Evolutionary conservation across 805 yeast species (phyloP).

Genomic region (Ogataea angusta): DNA sequence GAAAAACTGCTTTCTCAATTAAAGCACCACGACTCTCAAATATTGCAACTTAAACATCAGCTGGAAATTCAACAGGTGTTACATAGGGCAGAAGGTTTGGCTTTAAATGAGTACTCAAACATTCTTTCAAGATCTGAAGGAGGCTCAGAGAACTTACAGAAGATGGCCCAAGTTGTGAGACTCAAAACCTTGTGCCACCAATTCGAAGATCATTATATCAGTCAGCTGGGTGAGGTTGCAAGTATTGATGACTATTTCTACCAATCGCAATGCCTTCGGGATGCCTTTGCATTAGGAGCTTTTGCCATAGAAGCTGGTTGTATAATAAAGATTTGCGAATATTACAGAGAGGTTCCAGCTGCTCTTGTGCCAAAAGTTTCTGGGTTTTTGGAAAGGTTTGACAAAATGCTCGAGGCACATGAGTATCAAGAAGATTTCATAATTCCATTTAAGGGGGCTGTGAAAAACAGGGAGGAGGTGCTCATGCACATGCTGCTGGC

Average conservation of each 20-base stretch:
- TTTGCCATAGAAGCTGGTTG: slow-evolving; percentile 4
- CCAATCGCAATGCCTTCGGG: slow-evolving; percentile 4
- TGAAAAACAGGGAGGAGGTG: slow-evolving; percentile 5
- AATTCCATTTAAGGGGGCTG: slow-evolving; percentile 4
- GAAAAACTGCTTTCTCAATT: slow-evolving; percentile 7
- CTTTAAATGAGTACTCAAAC: slow-evolving; percentile 9
- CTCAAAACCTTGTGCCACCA: slow-evolving; percentile 7
- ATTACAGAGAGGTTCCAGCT: slow-evolving; percentile 4
- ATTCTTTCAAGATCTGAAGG: slow-evolving; percentile 3
- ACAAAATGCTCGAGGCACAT: slow-evolving; percentile 2
- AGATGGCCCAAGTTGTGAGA: slow-evolving; percentile 11
- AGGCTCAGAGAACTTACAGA: background rate
- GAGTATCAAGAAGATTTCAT: slow-evolving; percentile 3
- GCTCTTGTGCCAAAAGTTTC: background rate
- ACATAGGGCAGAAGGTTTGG: slow-evolving; percentile 8
- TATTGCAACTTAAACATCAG: slow-evolving; percentile 8
- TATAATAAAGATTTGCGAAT: slow-evolving; percentile 5
- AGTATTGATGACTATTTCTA: slow-evolving; percentile 13
- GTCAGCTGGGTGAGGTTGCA: background rate
- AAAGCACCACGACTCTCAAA: slow-evolving; percentile 20
- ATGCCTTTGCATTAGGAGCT: slow-evolving; percentile 5
- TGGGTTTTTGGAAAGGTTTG: slow-evolving; percentile 6
- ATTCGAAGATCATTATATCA: slow-evolving; percentile 5
- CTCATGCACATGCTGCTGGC: background rate
- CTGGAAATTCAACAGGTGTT: slow-evolving; percentile 10